These are phyloP conservation scores for Chrysanthemum lavandulifolium DNA, from an alignment of 129 eudicot species.

Conservation along the genomic window DNA sequence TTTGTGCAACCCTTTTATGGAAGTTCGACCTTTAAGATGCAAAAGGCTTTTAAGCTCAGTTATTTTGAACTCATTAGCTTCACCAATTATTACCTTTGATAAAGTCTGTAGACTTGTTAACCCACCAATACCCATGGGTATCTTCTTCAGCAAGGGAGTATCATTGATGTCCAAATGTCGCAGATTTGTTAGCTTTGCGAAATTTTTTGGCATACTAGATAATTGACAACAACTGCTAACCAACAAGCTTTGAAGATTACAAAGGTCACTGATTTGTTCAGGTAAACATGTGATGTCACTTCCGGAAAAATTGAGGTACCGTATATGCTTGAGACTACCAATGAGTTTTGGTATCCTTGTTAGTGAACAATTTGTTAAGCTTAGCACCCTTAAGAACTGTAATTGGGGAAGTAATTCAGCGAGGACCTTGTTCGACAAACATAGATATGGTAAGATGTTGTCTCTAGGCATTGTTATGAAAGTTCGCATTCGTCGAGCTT, in stretches of 20 bases:
- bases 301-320: constrained; percentile 33
- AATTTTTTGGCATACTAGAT: constrained; percentile 25
- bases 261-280: constrained; percentile 26
- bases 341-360: constrained; percentile 22
- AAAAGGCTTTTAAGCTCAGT: constrained; percentile 29
- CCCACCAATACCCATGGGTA: constrained; percentile 42
- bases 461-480: constrained; percentile 29
- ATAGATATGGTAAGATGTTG: background rate
- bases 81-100: constrained; percentile 28
- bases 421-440: constrained; percentile 20
- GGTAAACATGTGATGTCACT: constrained; percentile 32
- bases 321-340: constrained; percentile 31
- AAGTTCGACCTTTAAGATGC: constrained; percentile 32
- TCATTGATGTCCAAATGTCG: constrained; percentile 42
- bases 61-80: constrained; percentile 25
- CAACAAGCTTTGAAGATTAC: constrained; percentile 39
- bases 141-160: constrained; percentile 33
- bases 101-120: constrained; percentile 40
- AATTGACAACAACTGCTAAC: constrained; percentile 26
- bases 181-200: constrained; percentile 27
- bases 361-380: background rate
- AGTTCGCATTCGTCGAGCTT: constrained; percentile 38
- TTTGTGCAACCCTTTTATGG: constrained; percentile 39
- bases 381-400: constrained; percentile 20
- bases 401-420: constrained; percentile 22